Evolutionary conservation across 2,329 filamentous ascomycete species (phyloP).

Genomic region (Fusarium bulbicola): DNA sequence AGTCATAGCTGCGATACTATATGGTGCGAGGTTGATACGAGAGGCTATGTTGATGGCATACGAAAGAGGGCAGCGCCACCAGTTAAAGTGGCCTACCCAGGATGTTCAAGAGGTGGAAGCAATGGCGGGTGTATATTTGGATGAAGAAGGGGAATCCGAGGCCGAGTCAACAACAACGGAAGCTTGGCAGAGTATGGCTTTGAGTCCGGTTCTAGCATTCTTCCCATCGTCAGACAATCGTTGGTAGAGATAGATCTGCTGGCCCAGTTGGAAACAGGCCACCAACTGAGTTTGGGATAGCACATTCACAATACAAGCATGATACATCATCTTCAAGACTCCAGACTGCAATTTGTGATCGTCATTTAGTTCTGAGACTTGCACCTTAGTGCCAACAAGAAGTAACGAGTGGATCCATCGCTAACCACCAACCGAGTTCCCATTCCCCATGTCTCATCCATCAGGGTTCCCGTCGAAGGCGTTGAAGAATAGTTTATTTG

Average conservation of each 20-base stretch:
- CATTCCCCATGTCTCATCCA: conserved; percentile 18
- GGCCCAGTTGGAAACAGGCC: background rate
- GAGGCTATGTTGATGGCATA: conserved; percentile 18
- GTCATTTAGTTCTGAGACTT: conserved; percentile 3
- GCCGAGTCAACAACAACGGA: background rate
- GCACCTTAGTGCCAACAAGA: conserved; percentile 5
- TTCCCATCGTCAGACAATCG: conserved; percentile 33
- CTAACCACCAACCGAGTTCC: conserved; percentile 6
- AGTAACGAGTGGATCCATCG: conserved; percentile 39
- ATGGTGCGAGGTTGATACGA: conserved; percentile 23
- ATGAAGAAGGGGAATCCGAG: background rate
- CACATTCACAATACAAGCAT: background rate
- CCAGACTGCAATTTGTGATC: conserved; percentile 11
- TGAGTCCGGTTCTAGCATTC: conserved; percentile 48
- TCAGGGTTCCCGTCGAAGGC: conserved; percentile 39
- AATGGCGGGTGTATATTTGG: conserved; percentile 9
- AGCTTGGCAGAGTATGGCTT: conserved; percentile 14
- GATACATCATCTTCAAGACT: background rate
- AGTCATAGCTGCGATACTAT: conserved; percentile 30
- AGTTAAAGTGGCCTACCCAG: background rate
- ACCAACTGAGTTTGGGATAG: background rate
- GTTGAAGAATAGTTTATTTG: conserved; percentile 37
- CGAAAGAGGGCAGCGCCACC: conserved; percentile 9
- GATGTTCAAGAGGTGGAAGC: background rate
- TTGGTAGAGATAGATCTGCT: background rate